These are phyloP conservation scores for Aureobasidium sp. DNA, from an alignment of 2,329 filamentous ascomycete genomes.

Conservation along the genomic window DNA sequence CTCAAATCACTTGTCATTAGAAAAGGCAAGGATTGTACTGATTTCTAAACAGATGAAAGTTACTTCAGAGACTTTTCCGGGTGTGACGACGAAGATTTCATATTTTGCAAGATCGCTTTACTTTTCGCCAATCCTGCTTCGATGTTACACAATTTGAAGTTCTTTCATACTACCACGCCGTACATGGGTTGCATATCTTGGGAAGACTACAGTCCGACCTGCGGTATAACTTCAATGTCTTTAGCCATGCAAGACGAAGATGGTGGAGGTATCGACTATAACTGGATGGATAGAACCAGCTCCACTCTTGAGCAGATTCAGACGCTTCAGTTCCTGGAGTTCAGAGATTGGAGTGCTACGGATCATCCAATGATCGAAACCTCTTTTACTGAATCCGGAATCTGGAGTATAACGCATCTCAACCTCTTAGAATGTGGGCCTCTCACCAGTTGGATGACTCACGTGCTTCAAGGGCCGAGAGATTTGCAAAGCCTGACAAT, in stretches of 20 bases:
- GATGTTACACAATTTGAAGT: background rate
- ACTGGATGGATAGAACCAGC: background rate
- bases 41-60: background rate
- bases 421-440: background rate
- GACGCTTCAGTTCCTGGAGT: background rate
- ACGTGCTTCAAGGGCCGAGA: background rate
- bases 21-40: background rate
- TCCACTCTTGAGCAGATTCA: background rate
- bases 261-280: background rate
- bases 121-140: background rate
- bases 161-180: background rate
- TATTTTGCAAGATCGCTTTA: background rate
- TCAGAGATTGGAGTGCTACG: background rate
- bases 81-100: background rate
- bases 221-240: background rate
- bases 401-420: background rate
- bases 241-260: background rate
- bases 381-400: background rate
- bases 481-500: background rate
- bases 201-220: background rate
- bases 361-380: background rate
- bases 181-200: background rate
- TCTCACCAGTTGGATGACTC: background rate
- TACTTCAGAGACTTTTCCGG: background rate
- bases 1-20: background rate